Evolutionary conservation across 257 asterid species (phyloP), one percentile per base, ranked within the genome.

Genomic region (Fraxinus pennsylvanica): DNA sequence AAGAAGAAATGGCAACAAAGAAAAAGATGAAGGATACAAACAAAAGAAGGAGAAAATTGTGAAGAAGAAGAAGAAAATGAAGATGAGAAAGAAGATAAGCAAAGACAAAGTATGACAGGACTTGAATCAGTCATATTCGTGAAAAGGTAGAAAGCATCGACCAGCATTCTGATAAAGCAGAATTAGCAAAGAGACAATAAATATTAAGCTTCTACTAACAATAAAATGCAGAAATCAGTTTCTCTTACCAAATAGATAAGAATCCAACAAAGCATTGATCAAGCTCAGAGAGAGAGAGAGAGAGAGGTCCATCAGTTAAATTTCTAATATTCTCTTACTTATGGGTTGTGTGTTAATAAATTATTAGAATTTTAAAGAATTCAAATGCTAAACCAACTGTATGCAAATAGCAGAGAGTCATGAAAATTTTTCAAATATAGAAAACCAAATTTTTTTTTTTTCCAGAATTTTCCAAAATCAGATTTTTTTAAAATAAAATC

Each of bases 401-500:
- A 73, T n/a, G 67, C 41, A 69, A 69, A 32, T 77, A 38, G 73
- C 77, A 73, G 19, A 36, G 68, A 45, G 19, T 45, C 19, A 0
- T 12, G 19, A 13, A 45, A 13, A 13, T 0, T 0, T 45, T 45
- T 13, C 54, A 45, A 45, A 45, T 45, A 45, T 45, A 45, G 54
- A 14, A 45, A 45, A 45, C n/a, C 19, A 45, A 45, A 0, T 13
- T 14, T 41, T 41, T 45, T 43, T 43, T 43, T 1, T 29, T 29
- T 29, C 1, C 19, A 45, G 54, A 45, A 45, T 13, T 43, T 43
- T 1, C 17, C 13, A 43, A 43, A 39, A 9, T 43, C 52, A 43
- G 52, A 43, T 12, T 43, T 2, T 43, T 10, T 43, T 12, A 1
- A 1, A 0, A 17, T 5, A 52, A 52, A 52, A 19, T 21, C 65